Percentiles rank a stretch among this genome's conserved stretches.
phyloP scores from a whole-genome alignment of 2,329 filamentous ascomycete species.

The Harringtonia lauricola region DNA sequence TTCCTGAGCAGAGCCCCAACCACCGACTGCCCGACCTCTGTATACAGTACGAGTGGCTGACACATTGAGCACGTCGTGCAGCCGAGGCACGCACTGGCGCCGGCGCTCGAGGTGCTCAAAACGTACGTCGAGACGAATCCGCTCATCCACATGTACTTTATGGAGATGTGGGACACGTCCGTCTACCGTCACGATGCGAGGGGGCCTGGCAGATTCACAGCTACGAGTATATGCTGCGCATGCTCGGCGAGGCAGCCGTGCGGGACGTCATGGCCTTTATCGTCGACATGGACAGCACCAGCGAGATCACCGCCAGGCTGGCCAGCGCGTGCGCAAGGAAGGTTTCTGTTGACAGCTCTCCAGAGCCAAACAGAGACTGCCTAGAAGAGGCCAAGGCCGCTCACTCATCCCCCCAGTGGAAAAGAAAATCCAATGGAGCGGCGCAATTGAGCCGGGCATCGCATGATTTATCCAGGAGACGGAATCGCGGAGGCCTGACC shows the following conservation, averaged over 20 bases:
- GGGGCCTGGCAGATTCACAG: constrained; percentile 52
- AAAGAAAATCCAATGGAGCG: too few species aligned
- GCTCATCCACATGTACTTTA: constrained; percentile 55
- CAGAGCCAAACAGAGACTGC: too few species aligned
- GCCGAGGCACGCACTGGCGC: constrained; percentile 37
- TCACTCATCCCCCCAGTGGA: constrained; percentile 47
- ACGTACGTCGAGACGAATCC: constrained; percentile 53
- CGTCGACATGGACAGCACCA: constrained; percentile 65
- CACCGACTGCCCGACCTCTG: constrained; percentile 56
- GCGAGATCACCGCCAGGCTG: constrained; percentile 60
- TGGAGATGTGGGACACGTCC: constrained; percentile 54
- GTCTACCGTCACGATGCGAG: constrained; percentile 52
- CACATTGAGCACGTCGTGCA: constrained; percentile 44
- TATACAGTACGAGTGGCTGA: constrained; percentile 52
- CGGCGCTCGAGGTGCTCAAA: constrained; percentile 53
- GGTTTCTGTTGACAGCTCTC: constrained; percentile 72
- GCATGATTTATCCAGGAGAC: too few species aligned
- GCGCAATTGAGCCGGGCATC: too few species aligned
- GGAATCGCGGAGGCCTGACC: too few species aligned
- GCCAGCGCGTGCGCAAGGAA: constrained; percentile 60
- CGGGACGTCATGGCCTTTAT: constrained; percentile 54
- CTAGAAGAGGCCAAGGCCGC: too few species aligned
- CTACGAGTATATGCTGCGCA: constrained; percentile 53
- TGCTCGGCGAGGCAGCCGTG: constrained; percentile 51
- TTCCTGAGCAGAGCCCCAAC: constrained; percentile 28